phyloP scores from a whole-genome alignment of 31 red algal genomes.

The Porphyra umbilicalis region DNA sequence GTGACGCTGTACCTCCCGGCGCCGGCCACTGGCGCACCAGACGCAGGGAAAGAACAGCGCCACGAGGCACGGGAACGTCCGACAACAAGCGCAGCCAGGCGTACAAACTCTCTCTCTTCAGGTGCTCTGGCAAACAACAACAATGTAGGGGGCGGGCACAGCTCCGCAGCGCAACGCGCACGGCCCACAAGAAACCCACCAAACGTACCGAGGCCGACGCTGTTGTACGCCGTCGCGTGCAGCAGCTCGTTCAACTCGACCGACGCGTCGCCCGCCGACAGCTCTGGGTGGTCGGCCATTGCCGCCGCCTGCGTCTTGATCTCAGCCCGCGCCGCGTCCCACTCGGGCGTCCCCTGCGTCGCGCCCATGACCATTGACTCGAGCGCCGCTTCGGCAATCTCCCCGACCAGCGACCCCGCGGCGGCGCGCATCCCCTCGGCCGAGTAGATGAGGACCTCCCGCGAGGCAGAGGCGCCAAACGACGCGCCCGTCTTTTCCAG shows the following conservation, averaged over 20 bases:
- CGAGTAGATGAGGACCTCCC: slow-evolving; percentile 76
- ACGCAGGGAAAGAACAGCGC: not conserved
- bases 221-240: slow-evolving; percentile 85
- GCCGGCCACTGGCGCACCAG: not conserved
- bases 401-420: slow-evolving; percentile 40
- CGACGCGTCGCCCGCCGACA: slow-evolving; percentile 41
- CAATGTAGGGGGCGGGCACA: not conserved
- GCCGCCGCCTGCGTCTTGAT: slow-evolving; percentile 41
- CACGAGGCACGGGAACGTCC: not conserved
- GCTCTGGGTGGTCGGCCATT: slow-evolving; percentile 53
- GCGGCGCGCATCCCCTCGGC: slow-evolving; percentile 78
- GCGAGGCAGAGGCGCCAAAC: slow-evolving; percentile 64
- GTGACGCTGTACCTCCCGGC: too few species aligned
- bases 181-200: not conserved
- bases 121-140: not conserved
- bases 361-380: slow-evolving; percentile 12
- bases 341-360: slow-evolving; percentile 2
- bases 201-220: slow-evolving; percentile 83
- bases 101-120: slow-evolving; percentile 1
- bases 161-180: too few species aligned
- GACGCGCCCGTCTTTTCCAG: slow-evolving; percentile 83
- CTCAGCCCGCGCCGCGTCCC: slow-evolving; percentile 67
- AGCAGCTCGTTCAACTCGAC: slow-evolving; percentile 62
- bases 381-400: slow-evolving; percentile 59
- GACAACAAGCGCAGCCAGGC: not conserved